Evolutionary conservation across 176 grass and related monocot genomes (phyloP).

Genomic region (Microstegium vimineum): DNA sequence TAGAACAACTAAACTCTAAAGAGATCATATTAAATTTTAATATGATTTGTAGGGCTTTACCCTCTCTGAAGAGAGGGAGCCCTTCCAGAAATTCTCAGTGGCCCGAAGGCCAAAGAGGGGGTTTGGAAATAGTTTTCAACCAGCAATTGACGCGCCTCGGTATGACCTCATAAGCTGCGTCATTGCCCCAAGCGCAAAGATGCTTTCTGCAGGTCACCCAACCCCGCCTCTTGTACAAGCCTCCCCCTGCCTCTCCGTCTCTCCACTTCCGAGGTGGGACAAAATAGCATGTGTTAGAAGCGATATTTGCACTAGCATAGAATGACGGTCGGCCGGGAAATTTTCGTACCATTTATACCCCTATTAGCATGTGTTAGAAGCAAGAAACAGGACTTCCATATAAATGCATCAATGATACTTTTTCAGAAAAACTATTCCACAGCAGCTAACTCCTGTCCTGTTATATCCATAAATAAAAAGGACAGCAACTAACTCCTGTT

Average conservation of each 20-base stretch:
- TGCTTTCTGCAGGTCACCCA: not conserved
- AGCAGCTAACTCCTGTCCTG: not conserved
- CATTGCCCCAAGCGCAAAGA: slow-evolving; percentile 89
- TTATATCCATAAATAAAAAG: not conserved
- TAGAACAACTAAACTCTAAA: too few species aligned
- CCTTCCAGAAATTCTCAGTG: slow-evolving; percentile 25
- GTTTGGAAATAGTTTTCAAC: slow-evolving; percentile 87
- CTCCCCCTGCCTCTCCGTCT: not conserved
- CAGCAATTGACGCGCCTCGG: slow-evolving; percentile 89
- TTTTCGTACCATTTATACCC: not conserved
- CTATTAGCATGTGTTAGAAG: not conserved
- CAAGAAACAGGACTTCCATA: not conserved
- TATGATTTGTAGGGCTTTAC: not conserved
- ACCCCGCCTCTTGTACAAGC: not conserved
- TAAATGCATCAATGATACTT: not conserved
- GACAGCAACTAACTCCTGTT: not conserved
- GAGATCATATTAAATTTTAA: too few species aligned
- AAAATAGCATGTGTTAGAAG: not conserved
- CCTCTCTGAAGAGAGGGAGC: not conserved
- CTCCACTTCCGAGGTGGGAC: not conserved
- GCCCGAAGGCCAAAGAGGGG: slow-evolving; percentile 10
- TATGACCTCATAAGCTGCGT: slow-evolving; percentile 74
- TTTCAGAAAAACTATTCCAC: not conserved
- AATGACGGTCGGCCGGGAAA: not conserved
- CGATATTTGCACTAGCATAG: not conserved